These are phyloP conservation scores for Phaeosphaeria sp. DNA, from an alignment of 2,329 filamentous ascomycete species.

Conservation along the genomic window DNA sequence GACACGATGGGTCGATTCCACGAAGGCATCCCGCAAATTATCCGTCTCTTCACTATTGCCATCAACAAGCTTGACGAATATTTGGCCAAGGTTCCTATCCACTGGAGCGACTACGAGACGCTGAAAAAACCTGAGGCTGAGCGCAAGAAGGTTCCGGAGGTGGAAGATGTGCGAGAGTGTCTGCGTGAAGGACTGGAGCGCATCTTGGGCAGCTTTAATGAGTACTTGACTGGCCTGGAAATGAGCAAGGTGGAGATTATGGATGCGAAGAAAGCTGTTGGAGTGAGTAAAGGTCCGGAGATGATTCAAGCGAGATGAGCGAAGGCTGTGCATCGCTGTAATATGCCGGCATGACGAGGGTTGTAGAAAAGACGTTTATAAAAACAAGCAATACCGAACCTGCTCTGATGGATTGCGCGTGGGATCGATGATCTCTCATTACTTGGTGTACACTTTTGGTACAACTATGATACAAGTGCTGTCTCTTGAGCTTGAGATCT, in stretches of 20 bases:
- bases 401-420: too few species aligned
- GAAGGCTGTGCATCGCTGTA: neutral
- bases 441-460: neutral
- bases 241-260: constrained; percentile 75
- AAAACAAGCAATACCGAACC: too few species aligned
- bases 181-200: constrained; percentile 70
- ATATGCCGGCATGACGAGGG: neutral
- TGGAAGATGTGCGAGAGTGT: constrained; percentile 72
- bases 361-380: neutral
- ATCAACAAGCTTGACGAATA: constrained; percentile 75
- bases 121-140: constrained; percentile 52
- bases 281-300: constrained; percentile 24
- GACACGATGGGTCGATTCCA: constrained; percentile 89
- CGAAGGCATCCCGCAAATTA: constrained; percentile 75
- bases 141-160: constrained; percentile 62
- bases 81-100: constrained; percentile 63
- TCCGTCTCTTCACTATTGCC: constrained; percentile 74
- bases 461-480: neutral
- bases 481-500: neutral
- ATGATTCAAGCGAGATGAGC: constrained; percentile 24
- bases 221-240: constrained; percentile 74
- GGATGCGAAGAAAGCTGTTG: constrained; percentile 55
- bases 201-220: constrained; percentile 74
- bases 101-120: constrained; percentile 80
- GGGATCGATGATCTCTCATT: too few species aligned